Evolutionary conservation across 371 early-diverging fungal species (phyloP).

Genomic region (Blakeslea trispora): DNA sequence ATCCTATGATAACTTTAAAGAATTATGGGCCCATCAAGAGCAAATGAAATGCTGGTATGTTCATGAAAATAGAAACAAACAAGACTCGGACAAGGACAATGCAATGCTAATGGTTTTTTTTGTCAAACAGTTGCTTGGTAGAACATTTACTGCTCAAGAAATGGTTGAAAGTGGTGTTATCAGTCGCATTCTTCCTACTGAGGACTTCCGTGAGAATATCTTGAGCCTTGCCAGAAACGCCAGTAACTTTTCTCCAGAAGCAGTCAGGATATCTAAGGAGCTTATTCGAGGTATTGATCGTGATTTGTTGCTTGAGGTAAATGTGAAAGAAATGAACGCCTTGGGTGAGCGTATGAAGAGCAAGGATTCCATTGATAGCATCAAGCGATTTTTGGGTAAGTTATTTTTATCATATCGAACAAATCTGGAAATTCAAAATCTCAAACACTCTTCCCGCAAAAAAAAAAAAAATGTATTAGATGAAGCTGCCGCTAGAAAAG

Average conservation of each 20-base stretch:
- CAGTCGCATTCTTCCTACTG: conserved; percentile 54
- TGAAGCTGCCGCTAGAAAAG: conserved; percentile 22
- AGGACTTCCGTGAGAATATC: conserved; percentile 53
- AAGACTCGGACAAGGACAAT: no score
- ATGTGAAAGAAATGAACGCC: conserved; percentile 51
- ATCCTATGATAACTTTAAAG: conserved; percentile 9
- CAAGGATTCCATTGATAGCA: conserved; percentile 40
- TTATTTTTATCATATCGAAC: neutral
- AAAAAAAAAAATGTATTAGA: conserved; percentile 13
- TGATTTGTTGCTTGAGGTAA: conserved; percentile 47
- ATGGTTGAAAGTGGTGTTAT: conserved; percentile 53
- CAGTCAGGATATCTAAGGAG: conserved; percentile 60
- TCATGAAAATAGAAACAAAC: no score
- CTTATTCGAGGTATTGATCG: conserved; percentile 56
- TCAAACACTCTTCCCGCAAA: no score
- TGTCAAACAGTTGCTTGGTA: conserved; percentile 46
- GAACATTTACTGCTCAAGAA: conserved; percentile 57
- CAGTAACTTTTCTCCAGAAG: conserved; percentile 54
- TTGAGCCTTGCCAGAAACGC: conserved; percentile 49
- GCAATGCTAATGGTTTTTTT: no score
- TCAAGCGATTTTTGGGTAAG: conserved; percentile 44
- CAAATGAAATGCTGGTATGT: conserved; percentile 62
- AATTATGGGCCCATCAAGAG: conserved; percentile 61
- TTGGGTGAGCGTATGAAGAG: conserved; percentile 44
- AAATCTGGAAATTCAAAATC: no score